These are phyloP conservation scores for Kodamaea anthophila DNA, from an alignment of 1,139 yeast species.

Conservation along the genomic window DNA sequence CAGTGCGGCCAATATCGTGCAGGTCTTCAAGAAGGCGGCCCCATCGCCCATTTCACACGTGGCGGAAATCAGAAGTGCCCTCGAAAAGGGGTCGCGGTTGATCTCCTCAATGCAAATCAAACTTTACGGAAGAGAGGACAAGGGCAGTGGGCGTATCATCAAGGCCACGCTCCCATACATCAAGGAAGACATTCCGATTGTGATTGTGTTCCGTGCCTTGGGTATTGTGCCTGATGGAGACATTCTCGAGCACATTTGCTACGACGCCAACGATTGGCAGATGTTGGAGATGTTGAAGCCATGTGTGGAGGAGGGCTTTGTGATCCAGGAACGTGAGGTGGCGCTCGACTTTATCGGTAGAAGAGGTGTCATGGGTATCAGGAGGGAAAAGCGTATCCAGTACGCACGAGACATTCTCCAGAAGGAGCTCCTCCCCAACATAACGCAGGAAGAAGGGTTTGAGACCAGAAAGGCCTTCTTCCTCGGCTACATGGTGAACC, in stretches of 20 bases:
- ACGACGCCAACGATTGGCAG: conserved; percentile 97
- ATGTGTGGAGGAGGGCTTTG: conserved; percentile 98
- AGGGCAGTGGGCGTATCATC: conserved; percentile 74
- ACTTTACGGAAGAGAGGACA: conserved; percentile 77
- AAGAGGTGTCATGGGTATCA: conserved; percentile 94
- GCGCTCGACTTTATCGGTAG: conserved; percentile 97
- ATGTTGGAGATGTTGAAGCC: conserved; percentile 99
- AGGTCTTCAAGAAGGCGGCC: conserved; percentile 95
- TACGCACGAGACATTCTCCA: conserved; percentile 95
- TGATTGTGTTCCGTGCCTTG: conserved; percentile 91
- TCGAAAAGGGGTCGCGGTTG: conserved; percentile 94
- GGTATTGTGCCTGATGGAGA: conserved; percentile 99
- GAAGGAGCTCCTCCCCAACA: conserved; percentile 93
- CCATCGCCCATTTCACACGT: conserved; percentile 95
- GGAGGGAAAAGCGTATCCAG: conserved; percentile 96
- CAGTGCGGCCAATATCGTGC: conserved; percentile 96
- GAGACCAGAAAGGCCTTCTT: conserved; percentile 96
- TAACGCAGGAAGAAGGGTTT: conserved; percentile 95
- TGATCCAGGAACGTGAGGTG: conserved; percentile 95
- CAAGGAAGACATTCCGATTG: conserved; percentile 94
- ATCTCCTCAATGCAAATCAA: conserved; percentile 93
- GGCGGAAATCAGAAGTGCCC: conserved; percentile 94
- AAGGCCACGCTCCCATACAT: conserved; percentile 95
- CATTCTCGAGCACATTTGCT: conserved; percentile 94
- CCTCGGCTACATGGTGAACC: conserved; percentile 95